Percentiles rank a stretch among this genome's conserved stretches.
Conservation (phyloP, 768 basidiomycete species). For the Coprinopsis cinerea region DNA sequence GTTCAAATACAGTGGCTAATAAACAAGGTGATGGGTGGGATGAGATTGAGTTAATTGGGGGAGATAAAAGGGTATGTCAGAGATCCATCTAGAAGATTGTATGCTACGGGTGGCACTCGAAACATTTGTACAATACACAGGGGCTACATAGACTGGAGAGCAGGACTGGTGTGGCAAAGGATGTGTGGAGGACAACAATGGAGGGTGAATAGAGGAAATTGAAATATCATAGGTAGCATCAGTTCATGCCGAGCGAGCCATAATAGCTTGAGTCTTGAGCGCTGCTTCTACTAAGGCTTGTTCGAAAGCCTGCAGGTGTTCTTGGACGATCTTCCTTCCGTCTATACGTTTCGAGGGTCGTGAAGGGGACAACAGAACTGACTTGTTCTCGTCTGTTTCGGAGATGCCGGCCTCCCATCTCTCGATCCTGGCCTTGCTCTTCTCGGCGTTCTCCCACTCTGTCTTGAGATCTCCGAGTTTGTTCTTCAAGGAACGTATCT, state of each 20-base stretch:
- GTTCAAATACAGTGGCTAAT: slow-evolving; percentile 56
- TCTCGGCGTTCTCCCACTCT: slow-evolving; percentile 83
- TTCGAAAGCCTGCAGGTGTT: slow-evolving; percentile 74
- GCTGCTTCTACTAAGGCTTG: slow-evolving; percentile 66
- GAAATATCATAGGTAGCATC: too few species aligned
- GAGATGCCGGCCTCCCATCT: slow-evolving; percentile 66
- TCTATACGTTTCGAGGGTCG: slow-evolving; percentile 45
- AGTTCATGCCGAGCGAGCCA: slow-evolving; percentile 55
- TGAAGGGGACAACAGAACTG: slow-evolving; percentile 24
- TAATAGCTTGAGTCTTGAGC: slow-evolving; percentile 73
- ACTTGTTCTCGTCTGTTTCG: slow-evolving; percentile 13
- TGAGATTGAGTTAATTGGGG: slow-evolving; percentile 15
- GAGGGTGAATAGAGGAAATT: background rate
- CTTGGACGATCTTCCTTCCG: slow-evolving; percentile 67
- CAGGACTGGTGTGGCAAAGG: background rate
- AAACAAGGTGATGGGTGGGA: slow-evolving; percentile 15
- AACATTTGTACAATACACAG: background rate
- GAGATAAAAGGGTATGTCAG: slow-evolving; percentile 17
- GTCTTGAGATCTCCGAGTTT: slow-evolving; percentile 73
- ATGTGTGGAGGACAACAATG: background rate
- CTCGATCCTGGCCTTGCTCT: slow-evolving; percentile 69
- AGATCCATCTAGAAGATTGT: slow-evolving; percentile 3
- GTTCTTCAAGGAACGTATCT: slow-evolving; percentile 81
- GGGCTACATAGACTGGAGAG: background rate
- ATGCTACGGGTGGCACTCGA: background rate